phyloP scores from a whole-genome alignment of 2,329 filamentous ascomycete species.

The Aaosphaeria arxii region DNA sequence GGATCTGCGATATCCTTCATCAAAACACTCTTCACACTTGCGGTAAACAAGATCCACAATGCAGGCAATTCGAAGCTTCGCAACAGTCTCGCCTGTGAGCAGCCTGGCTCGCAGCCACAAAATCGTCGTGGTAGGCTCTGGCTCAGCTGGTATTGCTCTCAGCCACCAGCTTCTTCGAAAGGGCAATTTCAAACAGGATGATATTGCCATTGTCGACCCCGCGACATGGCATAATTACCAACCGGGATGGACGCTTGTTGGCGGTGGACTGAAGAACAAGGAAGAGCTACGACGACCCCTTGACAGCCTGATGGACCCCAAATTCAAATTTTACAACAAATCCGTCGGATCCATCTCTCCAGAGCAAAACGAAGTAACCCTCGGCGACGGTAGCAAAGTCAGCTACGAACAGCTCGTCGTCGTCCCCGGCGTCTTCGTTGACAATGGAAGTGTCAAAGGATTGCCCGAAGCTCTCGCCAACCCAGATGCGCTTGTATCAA shows the following conservation, averaged over 20 bases:
- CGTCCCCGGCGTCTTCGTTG: slow-evolving; percentile 45
- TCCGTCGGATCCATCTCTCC: slow-evolving; percentile 53
- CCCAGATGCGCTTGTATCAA: slow-evolving; percentile 31
- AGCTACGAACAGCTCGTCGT: slow-evolving; percentile 65
- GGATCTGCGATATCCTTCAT: too few relatives aligned
- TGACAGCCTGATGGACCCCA: slow-evolving; percentile 53
- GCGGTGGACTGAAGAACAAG: slow-evolving; percentile 63
- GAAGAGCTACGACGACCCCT: slow-evolving; percentile 56
- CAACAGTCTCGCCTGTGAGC: slow-evolving; percentile 24
- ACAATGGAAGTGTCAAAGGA: slow-evolving; percentile 27
- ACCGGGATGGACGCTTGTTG: slow-evolving; percentile 68
- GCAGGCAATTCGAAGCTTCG: slow-evolving; percentile 8
- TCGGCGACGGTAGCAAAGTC: slow-evolving; percentile 55
- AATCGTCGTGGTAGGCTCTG: slow-evolving; percentile 65
- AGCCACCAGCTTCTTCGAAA: slow-evolving; percentile 65
- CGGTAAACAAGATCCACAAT: neutral
- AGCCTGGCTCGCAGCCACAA: slow-evolving; percentile 52
- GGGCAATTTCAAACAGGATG: slow-evolving; percentile 55
- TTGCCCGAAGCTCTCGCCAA: slow-evolving; percentile 36
- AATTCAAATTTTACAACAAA: slow-evolving; percentile 59
- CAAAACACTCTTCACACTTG: too few relatives aligned
- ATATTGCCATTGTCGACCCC: slow-evolving; percentile 65
- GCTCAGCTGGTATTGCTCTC: slow-evolving; percentile 62
- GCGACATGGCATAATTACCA: slow-evolving; percentile 65
- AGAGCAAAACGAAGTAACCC: slow-evolving; percentile 55